Percentiles rank a stretch among this genome's conserved stretches.
Evolutionary conservation across 2,329 filamentous ascomycete species (phyloP).

Genomic region (Beauveria asiatica): DNA sequence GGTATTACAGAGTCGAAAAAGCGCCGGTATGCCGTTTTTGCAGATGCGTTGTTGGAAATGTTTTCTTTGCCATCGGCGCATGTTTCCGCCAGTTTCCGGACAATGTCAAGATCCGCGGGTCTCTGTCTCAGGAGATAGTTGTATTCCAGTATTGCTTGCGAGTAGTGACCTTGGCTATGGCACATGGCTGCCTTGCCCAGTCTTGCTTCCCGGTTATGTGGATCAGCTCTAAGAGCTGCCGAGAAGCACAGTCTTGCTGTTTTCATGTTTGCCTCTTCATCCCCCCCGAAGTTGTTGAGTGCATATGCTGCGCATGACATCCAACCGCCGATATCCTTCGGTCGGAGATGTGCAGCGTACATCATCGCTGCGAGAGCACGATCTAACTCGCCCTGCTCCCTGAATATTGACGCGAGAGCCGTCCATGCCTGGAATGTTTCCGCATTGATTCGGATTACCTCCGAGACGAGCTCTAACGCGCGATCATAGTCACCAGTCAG

Average conservation of each 20-base stretch:
- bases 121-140: slow-evolving; percentile 42
- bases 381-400: slow-evolving; percentile 48
- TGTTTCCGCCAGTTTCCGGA: slow-evolving; percentile 49
- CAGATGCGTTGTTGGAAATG: slow-evolving; percentile 29
- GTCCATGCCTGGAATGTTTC: slow-evolving; percentile 60
- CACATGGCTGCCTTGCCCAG: slow-evolving; percentile 51
- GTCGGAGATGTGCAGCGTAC: slow-evolving; percentile 53
- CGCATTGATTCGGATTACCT: slow-evolving; percentile 60
- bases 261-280: slow-evolving; percentile 41
- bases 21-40: slow-evolving; percentile 39
- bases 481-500: slow-evolving; percentile 51
- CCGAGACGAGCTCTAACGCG: slow-evolving; percentile 49
- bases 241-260: slow-evolving; percentile 52
- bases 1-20: slow-evolving; percentile 36
- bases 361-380: slow-evolving; percentile 52
- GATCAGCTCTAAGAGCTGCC: slow-evolving; percentile 49
- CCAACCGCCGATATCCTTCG: slow-evolving; percentile 53
- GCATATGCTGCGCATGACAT: slow-evolving; percentile 50
- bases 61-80: slow-evolving; percentile 43
- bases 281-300: slow-evolving; percentile 37
- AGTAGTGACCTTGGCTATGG: slow-evolving; percentile 45
- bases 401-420: slow-evolving; percentile 51
- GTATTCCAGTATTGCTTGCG: slow-evolving; percentile 49
- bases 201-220: slow-evolving; percentile 47
- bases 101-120: slow-evolving; percentile 45